Percentiles rank a stretch among this genome's conserved stretches.
Conservation (phyloP, 257 asterid species). For the Gentiana macrophylla region DNA sequence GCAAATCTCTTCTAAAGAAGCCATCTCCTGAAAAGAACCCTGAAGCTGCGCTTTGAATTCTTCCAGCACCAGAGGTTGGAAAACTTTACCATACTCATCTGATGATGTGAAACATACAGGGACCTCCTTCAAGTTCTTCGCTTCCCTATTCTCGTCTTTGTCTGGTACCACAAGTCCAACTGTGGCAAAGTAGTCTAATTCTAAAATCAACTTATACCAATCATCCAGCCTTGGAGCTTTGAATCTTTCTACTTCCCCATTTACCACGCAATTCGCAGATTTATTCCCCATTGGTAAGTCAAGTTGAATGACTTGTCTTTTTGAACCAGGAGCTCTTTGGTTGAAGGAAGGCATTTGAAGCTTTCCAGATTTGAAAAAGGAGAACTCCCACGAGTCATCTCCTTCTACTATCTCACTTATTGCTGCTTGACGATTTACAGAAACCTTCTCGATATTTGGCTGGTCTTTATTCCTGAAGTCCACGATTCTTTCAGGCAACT, state of each 20-base stretch:
- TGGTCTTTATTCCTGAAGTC: slow-evolving; percentile 25
- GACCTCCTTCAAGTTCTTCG: slow-evolving; percentile 63
- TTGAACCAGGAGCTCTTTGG: slow-evolving; percentile 41
- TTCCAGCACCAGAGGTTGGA: slow-evolving; percentile 81
- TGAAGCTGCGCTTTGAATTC: slow-evolving; percentile 91
- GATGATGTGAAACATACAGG: slow-evolving; percentile 81
- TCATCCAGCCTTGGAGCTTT: slow-evolving; percentile 82
- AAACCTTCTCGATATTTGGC: slow-evolving; percentile 22
- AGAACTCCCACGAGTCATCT: slow-evolving; percentile 59
- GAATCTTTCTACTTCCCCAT: slow-evolving; percentile 57
- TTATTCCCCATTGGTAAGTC: slow-evolving; percentile 44
- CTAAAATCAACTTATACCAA: slow-evolving; percentile 77
- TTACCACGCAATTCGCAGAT: slow-evolving; percentile 38
- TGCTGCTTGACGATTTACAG: slow-evolving; percentile 22
- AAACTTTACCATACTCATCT: slow-evolving; percentile 74
- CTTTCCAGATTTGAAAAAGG: slow-evolving; percentile 63
- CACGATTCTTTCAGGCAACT: slow-evolving; percentile 18
- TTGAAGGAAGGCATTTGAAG: slow-evolving; percentile 37
- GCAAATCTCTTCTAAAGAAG: slow-evolving; percentile 53
- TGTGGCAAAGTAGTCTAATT: slow-evolving; percentile 66
- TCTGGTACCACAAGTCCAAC: slow-evolving; percentile 63
- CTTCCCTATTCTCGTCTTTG: slow-evolving; percentile 29
- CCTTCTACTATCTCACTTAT: slow-evolving; percentile 34
- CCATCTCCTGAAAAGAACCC: slow-evolving; percentile 77
- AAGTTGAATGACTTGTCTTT: slow-evolving; percentile 87